Base-by-base conservation (phyloP, 2,329 filamentous ascomycete species). In the Aureobasidium sp. region DNA sequence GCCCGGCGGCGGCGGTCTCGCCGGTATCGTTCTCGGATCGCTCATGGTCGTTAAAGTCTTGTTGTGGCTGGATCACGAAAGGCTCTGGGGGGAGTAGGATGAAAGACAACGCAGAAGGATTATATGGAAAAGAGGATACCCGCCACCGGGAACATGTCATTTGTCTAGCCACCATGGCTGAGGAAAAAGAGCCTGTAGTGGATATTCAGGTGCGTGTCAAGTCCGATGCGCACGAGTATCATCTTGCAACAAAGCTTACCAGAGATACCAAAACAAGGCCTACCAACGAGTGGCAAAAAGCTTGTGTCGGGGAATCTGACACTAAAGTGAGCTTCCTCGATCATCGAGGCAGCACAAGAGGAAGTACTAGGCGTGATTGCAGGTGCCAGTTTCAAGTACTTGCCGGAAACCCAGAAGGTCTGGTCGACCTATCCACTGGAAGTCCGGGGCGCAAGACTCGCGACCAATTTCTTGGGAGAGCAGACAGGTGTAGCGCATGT, bases 171-270 rank as follows among this genome's bases (percentile, higher is more conserved):
- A n/a, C 2, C 49, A 52, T 52, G 22, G 34, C 25, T 14, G 36
- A 20, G 34, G 9, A 37, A 39, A 22, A 52, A 37, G 25, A 17
- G 12, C 37, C 25, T 7, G 31, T 31, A 36, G 31, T 41, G 51
- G 9, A 20, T 22, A 52, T 37, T 31, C 48, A 55, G 36, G 51
- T n/a, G 37, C 15, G 20, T 55, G 51, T 55, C 51, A 55, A 55
- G 22, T 42, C 36, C 4, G 22, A 20, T 22, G 22, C 31, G 48
- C 27, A 29, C 48, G 37, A 41, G 51, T 55, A 39, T 55, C 51
- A 55, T 55, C 51, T 15, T 55, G 51, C 29, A 29, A 55, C 51
- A 15, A 55, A 55, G 25, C 15, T 15, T 55, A 55, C 36, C 51
- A 55, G 36, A 31, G 14, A 22, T 42, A 55, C 5, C 12, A 14